Evolutionary conservation across 768 basidiomycete species (phyloP), one percentile per base, ranked within the genome.

Genomic region (Mycena amicta): DNA sequence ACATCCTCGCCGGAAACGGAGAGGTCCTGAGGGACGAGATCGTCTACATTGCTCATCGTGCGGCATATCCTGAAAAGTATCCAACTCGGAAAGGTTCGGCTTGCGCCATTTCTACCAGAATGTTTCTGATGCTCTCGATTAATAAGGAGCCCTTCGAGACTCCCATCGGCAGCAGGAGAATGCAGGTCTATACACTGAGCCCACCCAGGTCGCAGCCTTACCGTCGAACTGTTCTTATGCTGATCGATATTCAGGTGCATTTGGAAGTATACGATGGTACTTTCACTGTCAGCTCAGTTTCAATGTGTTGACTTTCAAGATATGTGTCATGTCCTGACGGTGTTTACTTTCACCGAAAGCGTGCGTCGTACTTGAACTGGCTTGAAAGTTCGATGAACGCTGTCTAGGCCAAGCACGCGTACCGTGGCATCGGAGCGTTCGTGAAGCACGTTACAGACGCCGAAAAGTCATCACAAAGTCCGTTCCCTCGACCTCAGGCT

Each of bases 1-100:
- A 89, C 63, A 83, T 93, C 57, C 71, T 90, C 25, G 83, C 83
- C 2, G 89, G 91, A 0, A 82, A 92, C 60, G 85, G 84, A 13
- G 92, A 93, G 68, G 84, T 90, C 1, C 69, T 93, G 31, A 72
- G 90, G 20, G 92, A 94, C 68, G 91, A 93, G 71, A 85, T 90
- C 27, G 76, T 92, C 5, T 90, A 88, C 66, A 63, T 87, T 59
- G 90, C 92, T 0, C 92, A 93, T 69, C 88, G 89, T 63, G 90
- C 91, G 4, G 90, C 92, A 1, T 75, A 87, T 66, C 92, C 91
- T 1, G 74, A 79, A 0, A 68, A 81, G 28, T 91, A 85, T 66
- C 89, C 89, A 1, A 72, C 83, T 1, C 76, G 87, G 25, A 70
- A 79, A 15, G 83, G 85, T 22, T 18, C 8, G 33, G 18, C 11